Evolutionary conservation across 2,329 filamentous ascomycete genomes (phyloP).

Genomic region (Xylariaceae sp.): DNA sequence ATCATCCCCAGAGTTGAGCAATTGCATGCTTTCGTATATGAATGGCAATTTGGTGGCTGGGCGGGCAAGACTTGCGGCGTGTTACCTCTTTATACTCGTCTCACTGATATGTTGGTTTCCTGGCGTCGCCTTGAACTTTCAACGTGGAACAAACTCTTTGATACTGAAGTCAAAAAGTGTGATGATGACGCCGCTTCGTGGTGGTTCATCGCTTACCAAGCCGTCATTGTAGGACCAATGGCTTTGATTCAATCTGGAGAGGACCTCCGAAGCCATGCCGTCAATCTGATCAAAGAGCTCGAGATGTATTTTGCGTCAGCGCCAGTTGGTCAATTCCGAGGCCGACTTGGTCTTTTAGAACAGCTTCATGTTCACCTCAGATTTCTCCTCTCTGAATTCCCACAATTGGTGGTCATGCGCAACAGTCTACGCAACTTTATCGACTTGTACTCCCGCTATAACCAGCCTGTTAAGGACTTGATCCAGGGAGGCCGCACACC

Average conservation of each 20-base stretch:
- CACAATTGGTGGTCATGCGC: conserved; percentile 55
- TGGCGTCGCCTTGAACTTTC: conserved; percentile 91
- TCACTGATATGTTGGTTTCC: conserved; percentile 77
- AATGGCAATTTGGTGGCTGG: conserved; percentile 87
- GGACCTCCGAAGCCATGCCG: conserved; percentile 62
- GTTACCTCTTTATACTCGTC: conserved; percentile 65
- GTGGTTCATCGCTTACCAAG: conserved; percentile 97
- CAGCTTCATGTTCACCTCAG: conserved; percentile 65
- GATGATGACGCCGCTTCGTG: conserved; percentile 78
- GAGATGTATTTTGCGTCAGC: conserved; percentile 77
- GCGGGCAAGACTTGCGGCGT: conserved; percentile 78
- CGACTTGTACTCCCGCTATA: conserved; percentile 69
- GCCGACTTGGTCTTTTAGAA: conserved; percentile 68
- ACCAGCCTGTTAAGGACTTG: conserved; percentile 60
- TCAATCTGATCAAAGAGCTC: conserved; percentile 70
- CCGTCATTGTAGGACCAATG: conserved; percentile 73
- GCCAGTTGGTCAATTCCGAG: conserved; percentile 75
- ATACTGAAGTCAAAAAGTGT: conserved; percentile 76
- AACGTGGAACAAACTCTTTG: conserved; percentile 87
- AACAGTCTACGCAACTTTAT: conserved; percentile 75
- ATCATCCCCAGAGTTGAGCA: conserved; percentile 85
- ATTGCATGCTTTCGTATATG: conserved; percentile 78
- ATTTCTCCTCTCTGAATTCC: conserved; percentile 58
- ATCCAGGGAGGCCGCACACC: conserved; percentile 65
- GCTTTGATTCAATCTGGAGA: conserved; percentile 58